Evolutionary conservation across 202 grass and related monocot genomes (phyloP), one percentile per base, ranked within the genome.

Genomic region (Setaria viridis): DNA sequence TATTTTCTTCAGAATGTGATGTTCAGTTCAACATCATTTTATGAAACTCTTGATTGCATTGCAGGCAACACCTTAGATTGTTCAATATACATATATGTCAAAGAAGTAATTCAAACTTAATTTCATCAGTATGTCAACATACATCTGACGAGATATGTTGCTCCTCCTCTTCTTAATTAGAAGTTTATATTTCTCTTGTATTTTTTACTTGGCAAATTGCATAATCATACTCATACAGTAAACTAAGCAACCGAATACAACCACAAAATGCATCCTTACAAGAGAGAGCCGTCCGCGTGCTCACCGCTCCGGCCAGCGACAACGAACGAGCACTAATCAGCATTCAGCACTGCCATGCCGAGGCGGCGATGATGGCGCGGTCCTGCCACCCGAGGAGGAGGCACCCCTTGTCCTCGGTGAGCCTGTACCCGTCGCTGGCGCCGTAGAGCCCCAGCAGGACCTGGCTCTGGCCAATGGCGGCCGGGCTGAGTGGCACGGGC

Each of bases 361-460:
- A 94, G 46, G 92, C 87, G 1, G 85, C 90, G 6, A 94, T 92
- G 79, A 92, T 85, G 19, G 87, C 74, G 7, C 90, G 77, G 59
- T 94, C 92, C 82, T 92, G 90, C 92, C 90, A 94, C 1, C 92
- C 92, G 53, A 94, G 82, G 9, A 94, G 62, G 57, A 92, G 80
- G 79, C 90, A 94, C 0, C 93, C 93, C 10, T 66, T 88, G 79
- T 94, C 93, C 85, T 94, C 90, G 19, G 85, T 94, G 45, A 92
- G 85, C 42, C 87, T 45, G 79, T 94, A 94, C 1, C 93, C 87
- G 25, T 94, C 93, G 11, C 87, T 86, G 15, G 84, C 86, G 32
- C 84, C 84, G 11, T 94, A 92, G 57, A 94, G 75, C 0, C 82
- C 93, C 19, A 94, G 76, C 9, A 94, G 80, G 0, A 90, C 76